Percentiles rank a stretch among this genome's conserved stretches.
phyloP scores from a whole-genome alignment of 345 rosid genomes.

The Heritiera fomes region DNA sequence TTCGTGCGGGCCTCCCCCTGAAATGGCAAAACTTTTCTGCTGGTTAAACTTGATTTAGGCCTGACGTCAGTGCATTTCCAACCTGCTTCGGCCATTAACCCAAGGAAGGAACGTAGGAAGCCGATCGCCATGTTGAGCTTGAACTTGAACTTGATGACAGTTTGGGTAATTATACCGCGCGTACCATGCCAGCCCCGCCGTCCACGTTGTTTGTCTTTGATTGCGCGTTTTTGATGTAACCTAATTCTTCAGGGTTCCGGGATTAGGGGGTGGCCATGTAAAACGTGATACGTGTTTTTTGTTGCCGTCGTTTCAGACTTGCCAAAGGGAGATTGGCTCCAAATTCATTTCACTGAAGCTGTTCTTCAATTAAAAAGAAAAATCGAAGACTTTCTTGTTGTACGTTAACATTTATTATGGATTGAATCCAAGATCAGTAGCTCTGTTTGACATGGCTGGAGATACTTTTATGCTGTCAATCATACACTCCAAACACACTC shows the following conservation, averaged over 20 bases:
- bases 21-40: too few relatives aligned
- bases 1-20: too few relatives aligned
- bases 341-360: not conserved
- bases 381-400: not conserved
- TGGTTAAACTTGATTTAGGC: not conserved
- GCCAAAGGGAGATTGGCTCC: not conserved
- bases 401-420: too few relatives aligned
- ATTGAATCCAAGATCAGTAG: too few relatives aligned
- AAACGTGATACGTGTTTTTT: constrained; percentile 11
- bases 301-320: not conserved
- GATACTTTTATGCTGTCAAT: too few relatives aligned
- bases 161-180: not conserved
- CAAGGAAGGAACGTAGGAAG: not conserved
- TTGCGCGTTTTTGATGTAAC: not conserved
- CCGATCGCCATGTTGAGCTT: not conserved
- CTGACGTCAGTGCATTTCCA: not conserved
- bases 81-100: not conserved
- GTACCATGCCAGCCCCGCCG: too few relatives aligned
- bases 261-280: not conserved
- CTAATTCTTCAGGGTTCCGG: not conserved
- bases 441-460: too few relatives aligned
- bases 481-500: too few relatives aligned
- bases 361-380: not conserved
- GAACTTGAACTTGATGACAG: not conserved
- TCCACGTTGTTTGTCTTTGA: too few relatives aligned